A percentile compares a stretch with the other conserved stretches of the same genome.
Conservation (phyloP, 148 eudicot species). For the Chenopodium suecicum region DNA sequence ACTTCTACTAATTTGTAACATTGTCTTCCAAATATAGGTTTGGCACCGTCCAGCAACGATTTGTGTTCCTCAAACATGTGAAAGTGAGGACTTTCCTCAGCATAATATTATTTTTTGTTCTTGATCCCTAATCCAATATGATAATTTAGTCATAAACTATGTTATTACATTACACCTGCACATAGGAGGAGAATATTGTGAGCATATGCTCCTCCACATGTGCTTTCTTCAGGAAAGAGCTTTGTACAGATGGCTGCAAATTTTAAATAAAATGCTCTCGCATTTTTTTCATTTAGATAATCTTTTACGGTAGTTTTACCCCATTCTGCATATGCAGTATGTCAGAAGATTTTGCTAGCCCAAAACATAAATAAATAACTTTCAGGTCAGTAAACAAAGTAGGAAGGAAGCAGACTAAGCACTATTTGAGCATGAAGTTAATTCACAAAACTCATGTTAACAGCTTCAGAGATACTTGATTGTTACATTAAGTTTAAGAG, state of each 20-base stretch:
- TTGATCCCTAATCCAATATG: background rate
- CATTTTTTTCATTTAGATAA: background rate
- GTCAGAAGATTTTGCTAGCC: background rate
- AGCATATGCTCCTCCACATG: background rate
- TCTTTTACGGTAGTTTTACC: background rate
- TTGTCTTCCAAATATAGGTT: background rate
- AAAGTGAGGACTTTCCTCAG: background rate
- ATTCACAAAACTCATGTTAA: background rate
- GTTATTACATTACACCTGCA: background rate
- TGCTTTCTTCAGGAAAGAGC: background rate
- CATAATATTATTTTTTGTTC: too few species aligned
- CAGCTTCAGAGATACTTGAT: background rate
- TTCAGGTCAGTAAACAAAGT: background rate
- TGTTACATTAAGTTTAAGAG: background rate
- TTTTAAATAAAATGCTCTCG: background rate
- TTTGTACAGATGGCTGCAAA: background rate
- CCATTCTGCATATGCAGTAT: background rate
- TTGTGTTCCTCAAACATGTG: background rate
- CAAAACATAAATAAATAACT: background rate
- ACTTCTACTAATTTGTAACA: background rate
- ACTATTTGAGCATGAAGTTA: background rate
- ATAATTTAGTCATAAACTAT: background rate
- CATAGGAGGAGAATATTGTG: background rate
- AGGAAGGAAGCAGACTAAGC: background rate
- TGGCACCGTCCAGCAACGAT: background rate